Evolutionary conservation across 139 green algal genomes (phyloP).

Genomic region (Deuterostichococcus epilithicus): DNA sequence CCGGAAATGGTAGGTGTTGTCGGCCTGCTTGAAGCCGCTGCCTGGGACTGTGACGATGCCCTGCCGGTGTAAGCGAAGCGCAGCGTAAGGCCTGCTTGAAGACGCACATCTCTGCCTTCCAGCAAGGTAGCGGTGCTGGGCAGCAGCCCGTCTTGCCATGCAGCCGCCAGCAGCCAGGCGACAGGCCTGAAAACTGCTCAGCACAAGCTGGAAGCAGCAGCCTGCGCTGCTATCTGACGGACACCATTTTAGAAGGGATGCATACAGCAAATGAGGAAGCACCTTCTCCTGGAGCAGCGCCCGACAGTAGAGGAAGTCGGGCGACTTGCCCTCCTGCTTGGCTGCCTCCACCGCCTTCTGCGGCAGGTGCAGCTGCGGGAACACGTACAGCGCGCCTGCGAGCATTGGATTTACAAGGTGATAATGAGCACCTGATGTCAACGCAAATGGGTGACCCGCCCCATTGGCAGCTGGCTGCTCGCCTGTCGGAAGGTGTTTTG

Average conservation of each 20-base stretch:
- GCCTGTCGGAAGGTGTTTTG: too few species aligned
- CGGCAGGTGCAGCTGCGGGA: conserved; percentile 21
- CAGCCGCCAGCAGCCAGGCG: too few species aligned
- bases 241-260: too few species aligned
- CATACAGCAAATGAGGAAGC: background rate
- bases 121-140: too few species aligned
- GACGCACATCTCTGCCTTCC: too few species aligned
- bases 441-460: background rate
- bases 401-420: background rate
- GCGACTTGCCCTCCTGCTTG: conserved; percentile 71
- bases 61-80: background rate
- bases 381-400: conserved; percentile 15
- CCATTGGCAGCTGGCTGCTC: background rate
- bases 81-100: too few species aligned
- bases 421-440: background rate
- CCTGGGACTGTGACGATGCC: conserved; percentile 92
- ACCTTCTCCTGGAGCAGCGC: conserved; percentile 75
- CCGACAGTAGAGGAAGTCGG: conserved; percentile 92
- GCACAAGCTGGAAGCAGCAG: too few species aligned
- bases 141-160: too few species aligned
- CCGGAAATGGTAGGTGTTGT: conserved; percentile 68
- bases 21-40: conserved; percentile 77
- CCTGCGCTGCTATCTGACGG: too few species aligned
- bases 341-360: conserved; percentile 45
- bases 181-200: too few species aligned